Percentiles rank a stretch among this genome's conserved stretches.
phyloP scores from a whole-genome alignment of 495 filamentous ascomycete genomes.

The Penicillium longicatenatum region DNA sequence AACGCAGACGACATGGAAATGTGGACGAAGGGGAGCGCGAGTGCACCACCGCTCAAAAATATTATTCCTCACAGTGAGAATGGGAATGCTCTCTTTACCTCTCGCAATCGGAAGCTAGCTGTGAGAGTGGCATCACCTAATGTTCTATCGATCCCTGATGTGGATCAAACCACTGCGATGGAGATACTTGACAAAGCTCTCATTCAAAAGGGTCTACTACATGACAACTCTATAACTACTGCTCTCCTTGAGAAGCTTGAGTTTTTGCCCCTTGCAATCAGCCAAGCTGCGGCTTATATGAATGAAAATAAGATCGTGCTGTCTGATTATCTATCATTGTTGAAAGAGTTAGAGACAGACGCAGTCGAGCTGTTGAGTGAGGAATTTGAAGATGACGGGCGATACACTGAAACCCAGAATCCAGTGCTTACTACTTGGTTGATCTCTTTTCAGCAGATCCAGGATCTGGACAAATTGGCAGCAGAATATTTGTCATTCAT shows the following conservation, averaged over 20 bases:
- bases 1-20: constrained; percentile 29
- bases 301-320: constrained; percentile 3
- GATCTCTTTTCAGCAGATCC: constrained; percentile 51
- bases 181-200: no score
- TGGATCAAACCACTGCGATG: no score
- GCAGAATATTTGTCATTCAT: constrained; percentile 46
- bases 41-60: neutral
- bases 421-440: constrained; percentile 47
- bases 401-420: constrained; percentile 38
- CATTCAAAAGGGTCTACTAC: no score
- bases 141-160: neutral
- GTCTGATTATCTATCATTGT: constrained; percentile 31
- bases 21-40: neutral
- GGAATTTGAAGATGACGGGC: constrained; percentile 38
- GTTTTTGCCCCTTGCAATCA: no score
- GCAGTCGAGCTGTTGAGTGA: constrained; percentile 37
- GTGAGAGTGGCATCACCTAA: neutral
- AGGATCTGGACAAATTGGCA: constrained; percentile 26
- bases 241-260: no score
- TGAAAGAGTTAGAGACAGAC: constrained; percentile 31
- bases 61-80: neutral
- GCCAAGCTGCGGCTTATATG: neutral
- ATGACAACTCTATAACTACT: no score
- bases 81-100: neutral
- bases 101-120: neutral